phyloP scores from a whole-genome alignment of 129 eudicot species.

The Arctium minus region DNA sequence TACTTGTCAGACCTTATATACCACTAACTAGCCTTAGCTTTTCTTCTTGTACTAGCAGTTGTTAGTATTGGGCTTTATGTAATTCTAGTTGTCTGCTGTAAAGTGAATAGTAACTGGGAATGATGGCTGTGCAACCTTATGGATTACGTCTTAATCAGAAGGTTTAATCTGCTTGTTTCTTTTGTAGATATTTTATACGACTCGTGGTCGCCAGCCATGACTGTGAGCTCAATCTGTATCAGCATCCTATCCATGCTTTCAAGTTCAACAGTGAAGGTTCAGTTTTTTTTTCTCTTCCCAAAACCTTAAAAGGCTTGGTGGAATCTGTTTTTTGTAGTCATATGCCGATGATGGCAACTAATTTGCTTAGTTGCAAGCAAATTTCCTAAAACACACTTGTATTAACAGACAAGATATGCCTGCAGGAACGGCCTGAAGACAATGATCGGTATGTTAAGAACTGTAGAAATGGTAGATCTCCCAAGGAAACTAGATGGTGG shows the following conservation, averaged over 20 bases:
- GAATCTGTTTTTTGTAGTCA: neutral
- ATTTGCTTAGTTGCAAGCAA: too few species aligned
- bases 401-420: neutral
- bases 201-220: conserved; percentile 99
- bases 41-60: too few species aligned
- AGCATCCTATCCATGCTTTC: conserved; percentile 95
- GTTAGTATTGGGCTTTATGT: too few species aligned
- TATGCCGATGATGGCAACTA: neutral
- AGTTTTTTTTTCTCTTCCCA: neutral
- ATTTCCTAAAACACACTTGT: neutral
- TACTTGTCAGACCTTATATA: too few species aligned
- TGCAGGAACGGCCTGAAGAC: conserved; percentile 78
- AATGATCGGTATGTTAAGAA: conserved; percentile 76
- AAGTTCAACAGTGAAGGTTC: conserved; percentile 85
- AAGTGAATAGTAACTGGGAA: neutral
- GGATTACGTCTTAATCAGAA: neutral
- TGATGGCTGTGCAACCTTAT: neutral
- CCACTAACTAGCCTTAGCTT: too few species aligned
- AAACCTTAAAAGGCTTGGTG: neutral
- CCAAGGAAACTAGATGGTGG: conserved; percentile 90
- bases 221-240: conserved; percentile 91
- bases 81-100: neutral
- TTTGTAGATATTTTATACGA: conserved; percentile 79
- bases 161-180: neutral
- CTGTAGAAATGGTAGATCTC: conserved; percentile 81